These are phyloP conservation scores for Carex littledalei DNA, from an alignment of 176 grass and related monocot species.

Conservation along the genomic window DNA sequence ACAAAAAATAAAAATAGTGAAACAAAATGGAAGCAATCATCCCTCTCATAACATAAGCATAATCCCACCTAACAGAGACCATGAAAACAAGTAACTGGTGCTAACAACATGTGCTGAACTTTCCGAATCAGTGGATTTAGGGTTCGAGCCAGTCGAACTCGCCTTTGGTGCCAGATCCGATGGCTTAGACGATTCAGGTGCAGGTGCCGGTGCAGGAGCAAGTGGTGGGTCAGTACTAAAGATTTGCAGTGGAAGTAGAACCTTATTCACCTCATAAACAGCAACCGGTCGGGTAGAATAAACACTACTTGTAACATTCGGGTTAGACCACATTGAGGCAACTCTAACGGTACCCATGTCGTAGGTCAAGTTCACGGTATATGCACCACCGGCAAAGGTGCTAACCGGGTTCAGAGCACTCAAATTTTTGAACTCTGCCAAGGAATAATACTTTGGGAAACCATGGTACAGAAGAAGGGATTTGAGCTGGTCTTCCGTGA, in stretches of 20 bases:
- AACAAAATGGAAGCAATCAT: slow-evolving; percentile 28
- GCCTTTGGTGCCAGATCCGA: slow-evolving; percentile 43
- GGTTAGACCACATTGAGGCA: slow-evolving; percentile 80
- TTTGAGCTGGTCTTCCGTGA: slow-evolving; percentile 73
- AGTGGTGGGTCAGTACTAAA: slow-evolving; percentile 68
- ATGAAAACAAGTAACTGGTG: slow-evolving; percentile 20
- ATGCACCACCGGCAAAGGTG: slow-evolving; percentile 66
- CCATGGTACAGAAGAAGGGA: slow-evolving; percentile 72
- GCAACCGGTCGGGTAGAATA: slow-evolving; percentile 63
- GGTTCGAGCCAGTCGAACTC: slow-evolving; percentile 9
- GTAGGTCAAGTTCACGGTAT: slow-evolving; percentile 70
- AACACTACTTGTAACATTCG: slow-evolving; percentile 81
- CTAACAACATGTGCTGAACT: slow-evolving; percentile 20
- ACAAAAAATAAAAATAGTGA: slow-evolving; percentile 19
- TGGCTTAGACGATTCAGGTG: slow-evolving; percentile 48
- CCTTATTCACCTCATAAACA: slow-evolving; percentile 63
- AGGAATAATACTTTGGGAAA: slow-evolving; percentile 74
- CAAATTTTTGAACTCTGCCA: slow-evolving; percentile 78
- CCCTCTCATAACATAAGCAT: slow-evolving; percentile 43
- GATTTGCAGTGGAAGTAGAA: slow-evolving; percentile 77
- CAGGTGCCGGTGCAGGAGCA: slow-evolving; percentile 59
- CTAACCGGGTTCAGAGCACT: slow-evolving; percentile 55
- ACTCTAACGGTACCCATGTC: slow-evolving; percentile 54
- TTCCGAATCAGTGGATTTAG: slow-evolving; percentile 26
- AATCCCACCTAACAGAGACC: slow-evolving; percentile 34